Base-by-base conservation (phyloP, 345 rosid species). In the Ceriops zippeliana region DNA sequence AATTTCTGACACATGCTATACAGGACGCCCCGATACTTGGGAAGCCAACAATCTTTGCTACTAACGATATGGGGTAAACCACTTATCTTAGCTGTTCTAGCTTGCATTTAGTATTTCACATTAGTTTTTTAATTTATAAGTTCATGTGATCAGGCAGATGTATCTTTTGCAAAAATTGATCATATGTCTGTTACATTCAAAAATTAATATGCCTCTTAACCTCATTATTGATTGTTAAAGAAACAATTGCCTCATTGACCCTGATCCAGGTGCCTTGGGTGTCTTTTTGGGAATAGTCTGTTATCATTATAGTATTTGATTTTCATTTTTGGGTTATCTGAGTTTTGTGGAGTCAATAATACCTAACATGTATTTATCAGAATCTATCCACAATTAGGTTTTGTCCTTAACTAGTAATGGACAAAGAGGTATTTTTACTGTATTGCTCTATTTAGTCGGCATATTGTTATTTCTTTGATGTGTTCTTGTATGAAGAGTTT, bases 21-120 rank as follows among this genome's bases (percentile, higher is more conserved):
- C 90, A 95, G 99, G 99, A 87, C 61, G 90, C 89, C 31, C 99
- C 99, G 58, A 65, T 92, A 52, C 81, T 95, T 52, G 97, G 99
- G 77, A 89, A 87, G 84, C 96, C 98, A 53, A 83, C 85, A 61
- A 75, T 87, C 58, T 74, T 80, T 76, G 81, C 85, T 47, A 81
- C 81, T 46, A 84, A 87, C 76, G 65, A 65, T 62, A 64, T 71
- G 51, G 88, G 99, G 99, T 95, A 90, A 82, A 71, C 74, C 64
- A 61, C 76, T 67, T 79, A 47, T 71, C 28, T 57, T 69, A 32
- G 35, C 22, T 68, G 64, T 65, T 70, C 16, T 35, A 21, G 58
- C 66, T 62, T 63, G 7, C 35, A 2, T 60, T 28, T 52, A 51
- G 54, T 53, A 7, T 66, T 63, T 65, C 17, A 42, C 1, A 42